Evolutionary conservation across 306 rosid species (phyloP), one percentile per base, ranked within the genome.

Genomic region (Alnus glutinosa): DNA sequence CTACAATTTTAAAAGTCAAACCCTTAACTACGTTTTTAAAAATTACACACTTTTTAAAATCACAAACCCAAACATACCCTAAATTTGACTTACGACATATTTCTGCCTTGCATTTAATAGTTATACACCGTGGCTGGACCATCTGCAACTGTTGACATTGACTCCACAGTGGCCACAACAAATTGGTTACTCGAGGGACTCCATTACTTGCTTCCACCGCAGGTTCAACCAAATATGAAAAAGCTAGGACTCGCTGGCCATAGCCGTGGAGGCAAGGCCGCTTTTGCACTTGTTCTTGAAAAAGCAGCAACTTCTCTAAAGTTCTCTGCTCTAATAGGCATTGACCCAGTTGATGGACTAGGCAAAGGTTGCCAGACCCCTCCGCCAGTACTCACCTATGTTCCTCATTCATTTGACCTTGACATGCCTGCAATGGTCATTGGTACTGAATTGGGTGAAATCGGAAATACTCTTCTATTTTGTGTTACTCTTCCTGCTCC

Each of bases 301-400:
- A 88, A 87, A 75, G 46, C 44, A 49, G 78, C 44, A 73, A 83
- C 88, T 1, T 70, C 81, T 63, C 81, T 88, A 12, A 91, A 89
- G 70, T 84, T 89, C 77, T 89, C 97, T 59, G 97, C 95, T 37
- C 62, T 92, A 36, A 86, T 94, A 34, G 98, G 97, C 64, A 85
- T 94, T 23, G 97, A 94, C 71, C 98, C 98, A 2, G 97, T 94
- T 37, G 98, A 94, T 82, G 98, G 98, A 79, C 83, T 84, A 81
- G 89, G 75, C 75, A 82, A 23, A 50, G 94, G 97, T 61, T 86
- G 75, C 71, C 97, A 92, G 84, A 94, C 97, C 30, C 93, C 96
- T 4, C 97, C 98, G 5, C 94, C 91, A 7, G 88, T 94, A 1
- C 97, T 94, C 62, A 91, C 91, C 8, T 88, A 83, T 80, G 86